Evolutionary conservation across 2,329 filamentous ascomycete species (phyloP), one percentile per base, ranked within the genome.

Genomic region (Biscogniauxia mediterranea): DNA sequence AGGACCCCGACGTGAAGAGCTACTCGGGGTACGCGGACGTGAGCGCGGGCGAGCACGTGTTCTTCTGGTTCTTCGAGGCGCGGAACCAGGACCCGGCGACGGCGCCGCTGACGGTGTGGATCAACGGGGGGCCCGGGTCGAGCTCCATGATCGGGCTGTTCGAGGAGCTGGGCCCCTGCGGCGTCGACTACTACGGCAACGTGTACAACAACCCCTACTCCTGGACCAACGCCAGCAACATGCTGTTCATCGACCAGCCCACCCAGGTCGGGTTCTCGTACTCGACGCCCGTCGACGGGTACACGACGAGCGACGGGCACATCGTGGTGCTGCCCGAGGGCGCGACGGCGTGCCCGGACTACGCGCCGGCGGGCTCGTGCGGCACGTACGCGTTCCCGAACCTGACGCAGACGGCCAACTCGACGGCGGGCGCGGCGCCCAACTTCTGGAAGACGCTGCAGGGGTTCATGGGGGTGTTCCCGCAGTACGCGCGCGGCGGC

Each of bases 391-490:
- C 81, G 13, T 79, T 80, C 58, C 77, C 80, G 0, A 80, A 78
- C 61, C 68, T 78, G 9, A 79, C 77, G 0, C 67, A 83, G 54
- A 85, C 82, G 1, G 80, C 82, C 9, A 84, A 85, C 66, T 77
- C 77, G 8, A 87, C 84, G 1, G 66, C 75, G 17, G 75, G 72
- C 58, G 84, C 84, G 2, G 85, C 85, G 3, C 83, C 83, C 1
- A 82, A 82, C 58, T 84, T 88, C 75, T 88, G 83, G 82, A 84
- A 82, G 71, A 84, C 83, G 0, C 69, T 87, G 25, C 85, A 87
- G 68, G 85, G 84, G 1, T 88, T 88, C 72, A 85, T 86, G 80
- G 85, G 85, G 2, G 85, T 80, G 0, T 87, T 88, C 69, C 85
- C 79, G 1, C 69, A 81, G 61, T 82, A 81, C 66, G 74, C 78